Percentiles rank a stretch among this genome's conserved stretches.
Evolutionary conservation across 139 green algal species (phyloP).

Genomic region (Haematococcus lacustris): DNA sequence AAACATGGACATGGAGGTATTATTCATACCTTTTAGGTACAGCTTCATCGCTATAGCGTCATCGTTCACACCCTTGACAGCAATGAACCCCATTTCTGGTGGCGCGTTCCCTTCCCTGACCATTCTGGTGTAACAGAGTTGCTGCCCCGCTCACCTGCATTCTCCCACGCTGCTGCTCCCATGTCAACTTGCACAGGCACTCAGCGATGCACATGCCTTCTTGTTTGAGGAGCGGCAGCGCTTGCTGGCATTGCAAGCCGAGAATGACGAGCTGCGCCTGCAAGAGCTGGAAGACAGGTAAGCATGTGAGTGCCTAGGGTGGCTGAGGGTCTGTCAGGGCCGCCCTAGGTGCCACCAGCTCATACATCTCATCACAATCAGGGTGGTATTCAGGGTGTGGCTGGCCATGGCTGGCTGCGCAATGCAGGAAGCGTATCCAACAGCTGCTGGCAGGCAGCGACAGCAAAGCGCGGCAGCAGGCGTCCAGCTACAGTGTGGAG

Average conservation of each 20-base stretch:
- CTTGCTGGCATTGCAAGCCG: conserved; percentile 66
- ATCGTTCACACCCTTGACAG: not conserved
- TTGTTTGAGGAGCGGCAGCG: conserved; percentile 82
- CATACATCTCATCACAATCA: no score
- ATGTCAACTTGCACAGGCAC: conserved; percentile 39
- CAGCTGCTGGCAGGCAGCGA: conserved; percentile 49
- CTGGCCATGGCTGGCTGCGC: no score
- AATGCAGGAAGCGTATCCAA: conserved; percentile 71
- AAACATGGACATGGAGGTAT: not conserved
- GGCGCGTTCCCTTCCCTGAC: no score
- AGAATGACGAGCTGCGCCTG: conserved; percentile 76
- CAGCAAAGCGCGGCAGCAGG: not conserved
- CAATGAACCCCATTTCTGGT: no score
- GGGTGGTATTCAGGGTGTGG: no score
- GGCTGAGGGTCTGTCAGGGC: no score
- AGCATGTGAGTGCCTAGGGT: no score
- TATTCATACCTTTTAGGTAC: not conserved
- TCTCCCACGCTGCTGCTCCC: not conserved
- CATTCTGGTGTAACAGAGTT: not conserved
- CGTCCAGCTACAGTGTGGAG: conserved; percentile 27
- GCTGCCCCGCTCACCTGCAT: not conserved
- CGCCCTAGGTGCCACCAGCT: no score
- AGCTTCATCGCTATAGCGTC: not conserved
- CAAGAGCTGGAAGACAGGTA: conserved; percentile 67
- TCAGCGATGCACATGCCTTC: conserved; percentile 73